Percentiles rank a stretch among this genome's conserved stretches.
These are phyloP conservation scores for Solanum chiquidenum DNA, from an alignment of 257 asterid genomes.

Conservation along the genomic window DNA sequence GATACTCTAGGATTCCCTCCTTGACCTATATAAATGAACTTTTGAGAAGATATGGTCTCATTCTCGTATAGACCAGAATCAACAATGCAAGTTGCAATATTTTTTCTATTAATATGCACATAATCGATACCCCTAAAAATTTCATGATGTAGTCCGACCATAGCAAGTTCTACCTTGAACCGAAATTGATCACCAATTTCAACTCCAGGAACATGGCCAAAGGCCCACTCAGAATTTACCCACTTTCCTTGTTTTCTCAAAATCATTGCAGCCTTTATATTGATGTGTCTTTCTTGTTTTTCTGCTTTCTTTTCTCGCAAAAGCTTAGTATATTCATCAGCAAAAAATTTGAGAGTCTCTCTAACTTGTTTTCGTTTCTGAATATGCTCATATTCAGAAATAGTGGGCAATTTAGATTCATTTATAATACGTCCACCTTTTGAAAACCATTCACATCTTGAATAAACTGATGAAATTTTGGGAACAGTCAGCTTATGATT, in stretches of 20 bases:
- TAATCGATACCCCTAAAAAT: slow-evolving; percentile 12
- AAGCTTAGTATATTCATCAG: neutral
- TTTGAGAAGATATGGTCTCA: too few relatives aligned
- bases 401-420: neutral
- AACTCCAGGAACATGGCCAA: slow-evolving; percentile 20
- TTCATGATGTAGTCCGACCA: slow-evolving; percentile 16
- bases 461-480: neutral
- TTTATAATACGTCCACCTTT: too few relatives aligned
- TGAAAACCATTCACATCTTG: neutral
- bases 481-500: neutral
- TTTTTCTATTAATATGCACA: neutral
- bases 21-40: too few relatives aligned
- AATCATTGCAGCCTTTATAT: neutral
- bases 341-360: slow-evolving; percentile 5
- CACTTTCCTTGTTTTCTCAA: neutral
- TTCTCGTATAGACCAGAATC: slow-evolving; percentile 2
- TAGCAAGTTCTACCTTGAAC: slow-evolving; percentile 16
- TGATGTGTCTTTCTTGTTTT: neutral
- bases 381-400: neutral
- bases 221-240: neutral
- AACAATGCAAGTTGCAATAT: slow-evolving; percentile 10
- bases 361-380: neutral
- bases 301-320: neutral
- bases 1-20: too few relatives aligned
- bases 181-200: slow-evolving; percentile 11